Percentiles rank a stretch among this genome's conserved stretches.
These are phyloP conservation scores for Mortierella sp. DNA, from an alignment of 371 early-diverging fungal genomes.

Conservation along the genomic window DNA sequence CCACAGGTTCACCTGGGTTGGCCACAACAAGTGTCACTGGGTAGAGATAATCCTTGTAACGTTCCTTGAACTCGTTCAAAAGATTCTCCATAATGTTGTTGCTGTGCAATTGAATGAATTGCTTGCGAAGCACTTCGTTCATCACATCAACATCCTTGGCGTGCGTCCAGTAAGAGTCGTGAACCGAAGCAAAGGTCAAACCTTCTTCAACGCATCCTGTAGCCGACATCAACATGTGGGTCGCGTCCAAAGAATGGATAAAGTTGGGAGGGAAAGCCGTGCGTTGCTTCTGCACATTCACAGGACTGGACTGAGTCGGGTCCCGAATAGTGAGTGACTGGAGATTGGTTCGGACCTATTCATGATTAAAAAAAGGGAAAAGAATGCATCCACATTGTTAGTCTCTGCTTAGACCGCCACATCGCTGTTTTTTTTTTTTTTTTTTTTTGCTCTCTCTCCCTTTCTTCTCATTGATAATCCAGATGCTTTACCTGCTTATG, in stretches of 20 bases:
- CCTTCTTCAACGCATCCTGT: constrained; percentile 83
- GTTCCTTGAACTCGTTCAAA: constrained; percentile 82
- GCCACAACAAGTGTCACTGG: constrained; percentile 64
- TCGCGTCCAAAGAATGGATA: constrained; percentile 97
- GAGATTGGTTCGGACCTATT: constrained; percentile 68
- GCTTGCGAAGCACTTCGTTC: constrained; percentile 87
- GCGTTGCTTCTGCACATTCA: constrained; percentile 91
- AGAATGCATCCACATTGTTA: background rate
- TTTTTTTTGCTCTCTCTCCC: no score
- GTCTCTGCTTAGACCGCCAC: no score
- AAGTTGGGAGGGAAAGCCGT: constrained; percentile 99
- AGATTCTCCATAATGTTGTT: constrained; percentile 89
- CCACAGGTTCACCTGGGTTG: constrained; percentile 33
- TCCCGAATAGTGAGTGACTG: constrained; percentile 86
- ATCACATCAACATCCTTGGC: constrained; percentile 91
- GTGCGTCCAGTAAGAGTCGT: constrained; percentile 99
- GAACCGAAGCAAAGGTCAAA: constrained; percentile 94
- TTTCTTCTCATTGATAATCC: no score
- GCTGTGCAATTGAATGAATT: constrained; percentile 90
- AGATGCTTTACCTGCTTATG: constrained; percentile 63
- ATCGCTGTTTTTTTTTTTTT: no score
- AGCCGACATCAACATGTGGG: constrained; percentile 97
- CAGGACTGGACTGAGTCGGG: constrained; percentile 76
- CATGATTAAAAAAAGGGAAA: background rate
- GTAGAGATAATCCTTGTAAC: constrained; percentile 80